These are phyloP conservation scores for Elongisporangium senticosum DNA, from an alignment of 352 stramenopile species.

Conservation along the genomic window DNA sequence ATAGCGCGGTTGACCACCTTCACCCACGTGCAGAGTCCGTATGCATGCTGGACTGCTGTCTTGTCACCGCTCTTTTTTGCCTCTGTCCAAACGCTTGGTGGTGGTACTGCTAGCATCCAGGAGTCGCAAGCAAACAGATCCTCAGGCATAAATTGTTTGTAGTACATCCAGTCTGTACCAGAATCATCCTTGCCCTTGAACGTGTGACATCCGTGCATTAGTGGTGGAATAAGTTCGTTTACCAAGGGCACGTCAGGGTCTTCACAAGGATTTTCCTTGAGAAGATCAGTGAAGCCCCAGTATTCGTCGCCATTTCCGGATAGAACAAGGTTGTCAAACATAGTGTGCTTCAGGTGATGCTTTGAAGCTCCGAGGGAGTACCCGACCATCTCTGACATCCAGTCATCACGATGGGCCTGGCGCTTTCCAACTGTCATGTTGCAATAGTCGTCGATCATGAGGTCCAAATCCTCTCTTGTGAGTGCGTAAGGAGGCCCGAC, in stretches of 20 bases:
- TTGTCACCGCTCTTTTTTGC: slow-evolving; percentile 41
- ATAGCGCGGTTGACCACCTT: slow-evolving; percentile 70
- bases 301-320: slow-evolving; percentile 53
- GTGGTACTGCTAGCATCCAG: slow-evolving; percentile 60
- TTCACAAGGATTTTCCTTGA: slow-evolving; percentile 59
- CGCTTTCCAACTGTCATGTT: slow-evolving; percentile 47
- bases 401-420: slow-evolving; percentile 26
- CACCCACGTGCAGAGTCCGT: slow-evolving; percentile 73
- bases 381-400: slow-evolving; percentile 52
- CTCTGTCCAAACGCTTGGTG: slow-evolving; percentile 51
- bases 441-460: slow-evolving; percentile 62
- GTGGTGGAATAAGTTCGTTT: slow-evolving; percentile 31
- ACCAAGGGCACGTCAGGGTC: slow-evolving; percentile 28
- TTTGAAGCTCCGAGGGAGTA: slow-evolving; percentile 55
- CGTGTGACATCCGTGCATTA: slow-evolving; percentile 39
- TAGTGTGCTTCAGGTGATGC: slow-evolving; percentile 61
- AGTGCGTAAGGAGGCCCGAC: slow-evolving; percentile 59
- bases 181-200: slow-evolving; percentile 41
- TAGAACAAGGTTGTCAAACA: slow-evolving; percentile 70
- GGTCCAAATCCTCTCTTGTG: slow-evolving; percentile 39
- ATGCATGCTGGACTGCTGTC: slow-evolving; percentile 51
- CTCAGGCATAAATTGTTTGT: slow-evolving; percentile 56
- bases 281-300: slow-evolving; percentile 44
- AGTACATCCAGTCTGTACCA: slow-evolving; percentile 55
- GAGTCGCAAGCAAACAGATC: slow-evolving; percentile 75